These are phyloP conservation scores for Vaccinium myrtillus DNA, from an alignment of 148 eudicot genomes.

Conservation along the genomic window DNA sequence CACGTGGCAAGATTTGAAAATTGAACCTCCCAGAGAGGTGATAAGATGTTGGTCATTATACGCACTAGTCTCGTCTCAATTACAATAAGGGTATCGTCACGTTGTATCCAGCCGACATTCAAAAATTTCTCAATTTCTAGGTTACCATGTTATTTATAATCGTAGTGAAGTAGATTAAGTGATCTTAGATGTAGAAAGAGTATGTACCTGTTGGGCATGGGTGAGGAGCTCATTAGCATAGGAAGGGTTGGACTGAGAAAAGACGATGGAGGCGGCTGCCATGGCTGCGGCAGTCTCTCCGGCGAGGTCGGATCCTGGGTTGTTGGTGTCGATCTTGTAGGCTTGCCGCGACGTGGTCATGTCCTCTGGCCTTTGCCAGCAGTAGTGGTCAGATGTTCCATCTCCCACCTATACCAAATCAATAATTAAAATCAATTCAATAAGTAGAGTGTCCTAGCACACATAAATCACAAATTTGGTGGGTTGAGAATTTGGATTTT, in stretches of 20 bases:
- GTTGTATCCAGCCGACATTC: accelerated
- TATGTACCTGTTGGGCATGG: slow-evolving; percentile 77
- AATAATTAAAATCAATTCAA: not conserved
- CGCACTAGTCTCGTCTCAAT: too few relatives aligned
- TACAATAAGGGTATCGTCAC: too few relatives aligned
- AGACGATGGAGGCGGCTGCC: slow-evolving; percentile 88
- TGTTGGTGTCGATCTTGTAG: slow-evolving; percentile 66
- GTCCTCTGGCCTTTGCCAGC: slow-evolving; percentile 99
- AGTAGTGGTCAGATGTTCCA: slow-evolving; percentile 89
- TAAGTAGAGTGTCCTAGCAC: too few relatives aligned
- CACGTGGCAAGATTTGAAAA: not conserved
- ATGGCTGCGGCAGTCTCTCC: slow-evolving; percentile 94
- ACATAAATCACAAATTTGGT: not conserved
- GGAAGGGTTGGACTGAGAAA: slow-evolving; percentile 58
- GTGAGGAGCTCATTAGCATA: slow-evolving; percentile 71
- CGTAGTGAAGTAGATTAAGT: not conserved
- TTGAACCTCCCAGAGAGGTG: too few relatives aligned
- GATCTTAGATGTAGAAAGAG: not conserved
- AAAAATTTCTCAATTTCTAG: too few relatives aligned
- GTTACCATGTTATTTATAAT: too few relatives aligned
- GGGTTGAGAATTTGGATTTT: not conserved
- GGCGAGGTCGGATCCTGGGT: slow-evolving; percentile 96
- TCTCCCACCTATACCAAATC: slow-evolving; percentile 76
- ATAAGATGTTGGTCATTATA: not conserved
- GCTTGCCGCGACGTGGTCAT: slow-evolving; percentile 89